Base-by-base conservation (phyloP, 1,139 yeast species). In the Yamadazyma atlantica region DNA sequence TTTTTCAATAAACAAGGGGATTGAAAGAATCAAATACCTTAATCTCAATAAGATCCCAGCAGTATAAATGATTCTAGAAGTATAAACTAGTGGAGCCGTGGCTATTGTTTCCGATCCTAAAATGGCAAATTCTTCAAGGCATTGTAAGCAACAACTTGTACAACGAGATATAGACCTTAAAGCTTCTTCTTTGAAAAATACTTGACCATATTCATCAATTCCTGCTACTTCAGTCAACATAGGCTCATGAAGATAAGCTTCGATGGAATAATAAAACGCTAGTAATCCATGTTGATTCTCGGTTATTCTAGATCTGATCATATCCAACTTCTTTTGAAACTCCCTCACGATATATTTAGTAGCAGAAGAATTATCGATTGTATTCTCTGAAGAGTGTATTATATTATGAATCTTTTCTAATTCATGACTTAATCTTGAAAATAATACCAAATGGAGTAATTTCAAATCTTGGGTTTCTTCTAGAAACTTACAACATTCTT, bases 221-320 rank as follows among this genome's bases (percentile, higher is more conserved):
- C 43, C 45, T 1, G 48, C 48, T 26, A 56, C 58, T 38, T 57
- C 64, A 42, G 67, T 73, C 38, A 75, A 54, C 28, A 65, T 69
- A 4, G 79, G 80, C 53, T 82, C 94, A 56, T 84, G 85, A 14
- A 87, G 61, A 53, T 80, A 84, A 0, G 92, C 90, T 48, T 84
- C 87, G 11, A 85, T 80, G 0, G 92, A 75, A 47, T 75, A 76
- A 47, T 69, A 75, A 56, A 73, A 82, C 0, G 83, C 69, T 52
- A 73, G 55, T 27, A 70, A 54, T 8, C 69, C 62, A 44, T 69
- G 68, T 38, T 75, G 68, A 23, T 63, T 60, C 4, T 57, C 49
- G 3, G 62, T 55, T 17, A 81, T 69, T 33, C 58, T 57, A 14
- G 44, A 42, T 42, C 62, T 67, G 26, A 79, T 55, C 2, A 47